phyloP scores from a whole-genome alignment of 179 eudicot species.

The Carnegiea gigantea region DNA sequence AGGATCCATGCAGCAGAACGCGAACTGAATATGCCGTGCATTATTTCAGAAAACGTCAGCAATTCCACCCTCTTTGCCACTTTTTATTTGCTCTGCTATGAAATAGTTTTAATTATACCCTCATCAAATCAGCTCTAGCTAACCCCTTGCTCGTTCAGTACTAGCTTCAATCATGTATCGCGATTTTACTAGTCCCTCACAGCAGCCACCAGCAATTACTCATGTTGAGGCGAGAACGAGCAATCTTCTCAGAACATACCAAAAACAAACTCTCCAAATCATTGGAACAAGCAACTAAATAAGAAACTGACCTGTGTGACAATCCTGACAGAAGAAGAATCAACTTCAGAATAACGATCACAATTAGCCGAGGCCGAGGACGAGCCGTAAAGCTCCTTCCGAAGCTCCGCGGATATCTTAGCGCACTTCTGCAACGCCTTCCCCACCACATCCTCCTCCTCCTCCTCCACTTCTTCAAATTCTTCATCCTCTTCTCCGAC shows the following conservation, averaged over 20 bases:
- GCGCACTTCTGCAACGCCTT: constrained; percentile 79
- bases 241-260: background rate
- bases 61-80: background rate
- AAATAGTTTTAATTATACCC: background rate
- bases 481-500: constrained; percentile 35
- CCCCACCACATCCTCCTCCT: constrained; percentile 73
- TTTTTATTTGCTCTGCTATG: background rate
- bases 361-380: constrained; percentile 29
- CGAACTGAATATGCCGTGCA: background rate
- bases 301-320: constrained; percentile 69
- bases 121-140: background rate
- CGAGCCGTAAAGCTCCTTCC: constrained; percentile 70
- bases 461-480: constrained; percentile 27
- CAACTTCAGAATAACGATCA: constrained; percentile 67
- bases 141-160: background rate
- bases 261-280: background rate
- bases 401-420: constrained; percentile 76
- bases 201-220: background rate
- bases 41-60: background rate
- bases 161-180: background rate
- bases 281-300: background rate
- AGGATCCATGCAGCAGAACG: background rate
- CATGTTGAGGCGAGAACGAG: background rate
- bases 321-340: constrained; percentile 66
- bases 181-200: background rate